phyloP scores from a whole-genome alignment of 129 eudicot genomes.

The Flaveria linearis region DNA sequence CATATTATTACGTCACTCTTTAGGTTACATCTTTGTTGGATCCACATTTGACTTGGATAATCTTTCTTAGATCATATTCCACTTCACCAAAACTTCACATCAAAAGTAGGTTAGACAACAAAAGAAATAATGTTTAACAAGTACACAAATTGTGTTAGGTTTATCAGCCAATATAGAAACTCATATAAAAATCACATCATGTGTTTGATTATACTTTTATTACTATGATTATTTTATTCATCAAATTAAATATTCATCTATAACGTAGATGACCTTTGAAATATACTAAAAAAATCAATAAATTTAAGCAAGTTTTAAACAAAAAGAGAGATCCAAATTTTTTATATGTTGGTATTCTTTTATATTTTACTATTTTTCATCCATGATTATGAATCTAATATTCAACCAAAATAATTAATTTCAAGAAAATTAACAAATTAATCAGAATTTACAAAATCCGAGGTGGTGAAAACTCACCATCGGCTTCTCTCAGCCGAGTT shows the following conservation, averaged over 20 bases:
- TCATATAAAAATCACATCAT: not conserved
- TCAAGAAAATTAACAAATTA: constrained; percentile 50
- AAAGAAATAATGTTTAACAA: not conserved
- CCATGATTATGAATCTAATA: not conserved
- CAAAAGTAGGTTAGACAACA: not conserved
- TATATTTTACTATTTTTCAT: not conserved
- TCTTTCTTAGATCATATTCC: not conserved
- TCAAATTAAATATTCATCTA: too few relatives aligned
- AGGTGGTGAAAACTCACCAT: constrained; percentile 32
- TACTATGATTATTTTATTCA: too few relatives aligned
- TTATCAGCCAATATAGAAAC: not conserved
- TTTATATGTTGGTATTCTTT: constrained; percentile 2
- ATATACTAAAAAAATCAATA: not conserved
- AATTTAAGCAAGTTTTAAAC: not conserved
- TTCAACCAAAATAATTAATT: constrained; percentile 12
- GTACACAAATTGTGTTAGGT: constrained; percentile 4
- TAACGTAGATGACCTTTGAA: not conserved
- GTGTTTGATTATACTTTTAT: not conserved
- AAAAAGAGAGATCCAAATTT: not conserved
- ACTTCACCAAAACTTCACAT: not conserved
- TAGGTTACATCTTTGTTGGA: not conserved
- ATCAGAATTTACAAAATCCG: constrained; percentile 63
- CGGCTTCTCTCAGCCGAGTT: constrained; percentile 40
- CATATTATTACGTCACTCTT: not conserved
- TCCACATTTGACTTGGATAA: not conserved